Evolutionary conservation across 2,329 filamentous ascomycete species (phyloP), one percentile per base, ranked within the genome.

Genomic region (Xylaria sp.): DNA sequence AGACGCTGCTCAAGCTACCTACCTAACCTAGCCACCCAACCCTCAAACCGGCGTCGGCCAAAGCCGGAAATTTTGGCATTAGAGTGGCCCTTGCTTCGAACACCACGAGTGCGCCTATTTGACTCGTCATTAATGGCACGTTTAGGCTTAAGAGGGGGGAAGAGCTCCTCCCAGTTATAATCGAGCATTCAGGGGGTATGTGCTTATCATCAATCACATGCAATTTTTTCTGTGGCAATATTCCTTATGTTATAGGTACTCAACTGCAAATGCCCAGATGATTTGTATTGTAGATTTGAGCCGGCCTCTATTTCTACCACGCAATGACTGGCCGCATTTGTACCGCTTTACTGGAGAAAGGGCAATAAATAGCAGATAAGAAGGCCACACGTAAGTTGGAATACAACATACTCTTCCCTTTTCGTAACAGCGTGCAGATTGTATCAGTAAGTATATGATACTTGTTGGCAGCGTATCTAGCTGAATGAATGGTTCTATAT

Each of bases 21-120:
- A 32, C 41, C 57, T 65, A 54, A 9, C 57, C 55, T 25, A 50
- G 34, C 18, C 58, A 46, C 54, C 56, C 67, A 63, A 65, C 57
- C 66, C 59, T 57, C 54, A 46, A 50, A 48, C 12, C 12, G 23
- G 51, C 55, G 59, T 63, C 67, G 61, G 67, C 50, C 67, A 66
- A 65, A 64, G 44, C 61, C 67, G 67, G 64, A 60, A 51, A 37
- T 23, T 52, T 23, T 59, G 55, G 10, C 4, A 58, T 55, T 7
- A 18, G 18, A 56, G 9, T 39, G 54, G 32, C 28, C 20, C 15
- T 39, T 23, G 34, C 46, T 52, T 46, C 23, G 8, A 13, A 5
- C 18, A 20, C 10, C 15, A n/a, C 32, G 56, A 58, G 39, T 32
- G 25, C 8, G 18, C 23, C 6, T 25, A 20, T n/a, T n/a, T 34